Evolutionary conservation across 108 stramenopile species (phyloP).

Genomic region (Ochromonas danica): DNA sequence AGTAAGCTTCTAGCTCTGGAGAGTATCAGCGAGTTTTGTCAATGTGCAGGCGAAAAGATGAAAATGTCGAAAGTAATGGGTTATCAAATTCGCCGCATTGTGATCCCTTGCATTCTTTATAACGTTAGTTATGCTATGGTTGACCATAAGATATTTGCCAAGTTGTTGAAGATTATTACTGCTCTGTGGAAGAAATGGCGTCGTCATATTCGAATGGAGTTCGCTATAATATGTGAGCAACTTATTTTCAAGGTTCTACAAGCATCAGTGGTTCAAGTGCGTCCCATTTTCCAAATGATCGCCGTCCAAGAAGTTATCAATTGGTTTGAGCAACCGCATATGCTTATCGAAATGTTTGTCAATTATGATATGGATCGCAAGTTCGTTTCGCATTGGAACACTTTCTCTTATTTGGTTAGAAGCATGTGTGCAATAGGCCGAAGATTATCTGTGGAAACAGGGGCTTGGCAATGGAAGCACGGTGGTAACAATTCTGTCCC

Average conservation of each 20-base stretch:
- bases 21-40: constrained; percentile 19
- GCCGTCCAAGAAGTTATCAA: constrained; percentile 65
- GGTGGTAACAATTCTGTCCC: constrained; percentile 35
- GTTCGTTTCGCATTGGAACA: constrained; percentile 63
- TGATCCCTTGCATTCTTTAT: constrained; percentile 70
- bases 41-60: constrained; percentile 7
- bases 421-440: constrained; percentile 72
- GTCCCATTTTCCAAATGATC: constrained; percentile 56
- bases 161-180: constrained; percentile 62
- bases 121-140: constrained; percentile 70
- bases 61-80: constrained; percentile 57
- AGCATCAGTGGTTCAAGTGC: constrained; percentile 33
- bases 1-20: constrained; percentile 8
- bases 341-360: constrained; percentile 68
- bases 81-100: constrained; percentile 73
- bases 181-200: constrained; percentile 69
- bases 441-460: constrained; percentile 61
- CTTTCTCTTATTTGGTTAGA: constrained; percentile 63
- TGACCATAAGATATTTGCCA: constrained; percentile 60
- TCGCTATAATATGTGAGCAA: constrained; percentile 78
- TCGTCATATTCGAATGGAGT: constrained; percentile 68
- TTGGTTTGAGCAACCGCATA: constrained; percentile 69
- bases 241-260: constrained; percentile 72
- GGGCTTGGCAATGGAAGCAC: constrained; percentile 36
- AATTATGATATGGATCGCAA: constrained; percentile 69